Conservation (phyloP, 495 filamentous ascomycete species). For the Xylaria grammica region DNA sequence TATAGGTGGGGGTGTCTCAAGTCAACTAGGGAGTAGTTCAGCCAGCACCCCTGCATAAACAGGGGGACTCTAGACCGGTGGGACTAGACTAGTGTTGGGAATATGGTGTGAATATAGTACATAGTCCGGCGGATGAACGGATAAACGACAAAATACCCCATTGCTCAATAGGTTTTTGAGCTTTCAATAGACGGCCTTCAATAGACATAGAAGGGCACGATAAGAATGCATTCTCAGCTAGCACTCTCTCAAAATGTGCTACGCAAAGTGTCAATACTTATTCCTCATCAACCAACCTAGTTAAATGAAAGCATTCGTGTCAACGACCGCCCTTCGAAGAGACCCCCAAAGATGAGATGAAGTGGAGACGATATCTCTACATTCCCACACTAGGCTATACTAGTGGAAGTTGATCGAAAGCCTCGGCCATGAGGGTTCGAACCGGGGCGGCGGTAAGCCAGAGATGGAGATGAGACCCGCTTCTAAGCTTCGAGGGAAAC, state of each 20-base stretch:
- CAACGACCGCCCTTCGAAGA: not conserved
- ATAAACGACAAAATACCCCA: too few species aligned
- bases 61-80: too few species aligned
- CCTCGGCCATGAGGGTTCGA: not conserved
- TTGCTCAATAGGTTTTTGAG: not conserved
- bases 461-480: constrained; percentile 14
- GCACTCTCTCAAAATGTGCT: not conserved
- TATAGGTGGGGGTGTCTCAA: not conserved
- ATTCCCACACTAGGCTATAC: not conserved
- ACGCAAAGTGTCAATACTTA: not conserved
- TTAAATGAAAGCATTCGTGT: not conserved
- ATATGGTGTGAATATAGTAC: too few species aligned
- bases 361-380: not conserved
- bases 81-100: too few species aligned
- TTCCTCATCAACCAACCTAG: not conserved
- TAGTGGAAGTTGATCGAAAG: not conserved
- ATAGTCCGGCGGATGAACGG: too few species aligned
- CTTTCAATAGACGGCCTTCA: too few species aligned
- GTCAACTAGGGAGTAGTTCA: too few species aligned
- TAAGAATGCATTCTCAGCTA: not conserved
- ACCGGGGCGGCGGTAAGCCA: constrained; percentile 8
- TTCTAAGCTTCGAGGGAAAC: constrained; percentile 9
- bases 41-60: not conserved
- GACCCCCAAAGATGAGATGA: not conserved
- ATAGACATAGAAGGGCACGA: not conserved